These are phyloP conservation scores for Intubia oerlemansii DNA, from an alignment of 2,329 filamentous ascomycete genomes.

Conservation along the genomic window DNA sequence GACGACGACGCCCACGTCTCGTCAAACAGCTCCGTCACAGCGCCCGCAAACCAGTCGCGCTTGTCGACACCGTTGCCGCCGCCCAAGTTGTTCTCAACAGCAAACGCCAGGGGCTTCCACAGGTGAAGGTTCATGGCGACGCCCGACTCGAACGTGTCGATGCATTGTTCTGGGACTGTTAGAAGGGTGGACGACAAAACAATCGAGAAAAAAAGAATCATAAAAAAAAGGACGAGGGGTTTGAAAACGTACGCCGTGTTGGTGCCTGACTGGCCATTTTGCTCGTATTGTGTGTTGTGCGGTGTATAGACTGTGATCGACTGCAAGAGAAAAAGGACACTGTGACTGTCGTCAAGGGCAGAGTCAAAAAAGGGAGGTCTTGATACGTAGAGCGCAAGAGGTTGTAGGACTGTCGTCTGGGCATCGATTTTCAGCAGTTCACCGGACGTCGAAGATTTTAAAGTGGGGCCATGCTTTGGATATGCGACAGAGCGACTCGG, in stretches of 20 bases:
- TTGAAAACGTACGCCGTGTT: constrained; percentile 2
- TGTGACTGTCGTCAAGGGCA: neutral
- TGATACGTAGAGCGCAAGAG: neutral
- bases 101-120: constrained; percentile 75
- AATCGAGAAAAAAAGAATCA: too few species aligned
- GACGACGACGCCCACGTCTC: constrained; percentile 7
- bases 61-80: constrained; percentile 68
- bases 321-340: neutral
- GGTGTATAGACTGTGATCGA: neutral
- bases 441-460: constrained; percentile 3
- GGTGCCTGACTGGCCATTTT: constrained; percentile 3
- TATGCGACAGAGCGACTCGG: too few species aligned
- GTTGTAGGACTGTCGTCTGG: too few species aligned
- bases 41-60: constrained; percentile 89
- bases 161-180: constrained; percentile 25
- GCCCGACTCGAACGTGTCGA: constrained; percentile 60
- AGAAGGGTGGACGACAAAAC: too few species aligned
- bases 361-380: neutral
- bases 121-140: constrained; percentile 69
- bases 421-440: too few species aligned
- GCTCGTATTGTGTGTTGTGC: neutral
- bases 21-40: constrained; percentile 58
- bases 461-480: constrained; percentile 4
- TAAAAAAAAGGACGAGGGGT: neutral
- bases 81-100: constrained; percentile 74